Evolutionary conservation across 805 yeast species (phyloP).

Genomic region (Saccharomycopsis sp.): DNA sequence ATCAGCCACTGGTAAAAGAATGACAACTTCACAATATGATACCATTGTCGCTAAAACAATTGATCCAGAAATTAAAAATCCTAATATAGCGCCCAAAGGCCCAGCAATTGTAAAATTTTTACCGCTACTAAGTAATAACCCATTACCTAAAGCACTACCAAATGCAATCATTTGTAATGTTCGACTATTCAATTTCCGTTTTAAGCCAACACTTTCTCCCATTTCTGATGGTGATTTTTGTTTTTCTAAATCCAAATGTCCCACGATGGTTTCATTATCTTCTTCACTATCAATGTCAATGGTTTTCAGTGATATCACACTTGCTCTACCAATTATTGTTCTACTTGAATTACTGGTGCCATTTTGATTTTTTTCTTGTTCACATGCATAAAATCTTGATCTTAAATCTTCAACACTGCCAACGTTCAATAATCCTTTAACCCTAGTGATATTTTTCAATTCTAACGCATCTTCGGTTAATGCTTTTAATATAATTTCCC

Average conservation of each 20-base stretch:
- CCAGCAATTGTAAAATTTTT: slow-evolving; percentile 73
- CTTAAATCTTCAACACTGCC: slow-evolving; percentile 22
- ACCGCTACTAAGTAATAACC: slow-evolving; percentile 61
- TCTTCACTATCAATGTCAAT: slow-evolving; percentile 2
- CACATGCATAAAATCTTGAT: slow-evolving; percentile 24
- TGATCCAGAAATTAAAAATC: slow-evolving; percentile 56
- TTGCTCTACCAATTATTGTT: too few relatives aligned
- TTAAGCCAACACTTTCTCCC: neutral
- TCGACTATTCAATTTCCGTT: slow-evolving; percentile 50
- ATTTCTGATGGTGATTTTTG: neutral
- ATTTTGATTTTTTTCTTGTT: slow-evolving; percentile 20
- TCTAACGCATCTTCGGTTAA: slow-evolving; percentile 22
- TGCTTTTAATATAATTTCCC: slow-evolving; percentile 29
- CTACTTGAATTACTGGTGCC: slow-evolving; percentile 10
- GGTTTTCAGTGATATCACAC: slow-evolving; percentile 5
- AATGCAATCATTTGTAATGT: slow-evolving; percentile 73
- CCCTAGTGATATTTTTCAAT: slow-evolving; percentile 16
- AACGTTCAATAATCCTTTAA: slow-evolving; percentile 22
- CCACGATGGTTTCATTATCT: slow-evolving; percentile 1
- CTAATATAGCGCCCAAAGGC: slow-evolving; percentile 66
- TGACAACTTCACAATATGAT: slow-evolving; percentile 76
- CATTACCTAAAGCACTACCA: slow-evolving; percentile 76
- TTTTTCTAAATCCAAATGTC: neutral
- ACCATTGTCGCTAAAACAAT: slow-evolving; percentile 62
- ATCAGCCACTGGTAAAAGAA: slow-evolving; percentile 69